A percentile compares a stretch with the other conserved stretches of the same genome.
Conservation (phyloP, 345 rosid genomes). For the Pseudoturritis turrita region DNA sequence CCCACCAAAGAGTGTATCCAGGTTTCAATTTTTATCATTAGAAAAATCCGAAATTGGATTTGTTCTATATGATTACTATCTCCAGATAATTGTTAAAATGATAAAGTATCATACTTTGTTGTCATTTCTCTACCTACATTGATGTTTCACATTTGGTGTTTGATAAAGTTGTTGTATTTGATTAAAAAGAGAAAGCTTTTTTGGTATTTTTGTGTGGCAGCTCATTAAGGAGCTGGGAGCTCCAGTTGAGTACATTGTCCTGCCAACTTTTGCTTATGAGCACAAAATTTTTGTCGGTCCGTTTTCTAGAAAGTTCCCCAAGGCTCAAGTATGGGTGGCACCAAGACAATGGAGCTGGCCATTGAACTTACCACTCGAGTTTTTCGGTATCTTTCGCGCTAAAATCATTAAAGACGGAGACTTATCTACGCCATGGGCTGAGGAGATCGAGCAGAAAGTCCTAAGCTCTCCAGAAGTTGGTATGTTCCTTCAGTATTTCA, state of each 20-base stretch:
- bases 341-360: constrained; percentile 99
- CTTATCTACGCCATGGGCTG: constrained; percentile 78
- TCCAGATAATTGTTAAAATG: neutral
- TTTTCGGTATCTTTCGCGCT: constrained; percentile 88
- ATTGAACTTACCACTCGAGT: constrained; percentile 82
- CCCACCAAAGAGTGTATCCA: constrained; percentile 94
- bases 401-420: constrained; percentile 70
- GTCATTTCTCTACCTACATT: neutral
- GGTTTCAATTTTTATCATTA: constrained; percentile 35
- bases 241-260: constrained; percentile 78
- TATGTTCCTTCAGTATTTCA: constrained; percentile 13
- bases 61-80: neutral
- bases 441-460: constrained; percentile 89
- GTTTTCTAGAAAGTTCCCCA: constrained; percentile 88
- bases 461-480: constrained; percentile 98
- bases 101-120: constrained; percentile 8
- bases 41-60: neutral
- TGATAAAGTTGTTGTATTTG: neutral
- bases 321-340: constrained; percentile 91
- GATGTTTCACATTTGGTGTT: neutral
- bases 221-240: constrained; percentile 83
- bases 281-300: constrained; percentile 97
- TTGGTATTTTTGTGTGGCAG: constrained; percentile 29
- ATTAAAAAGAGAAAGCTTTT: neutral
- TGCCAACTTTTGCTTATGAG: constrained; percentile 95